phyloP scores from a whole-genome alignment of 225 moss, liverwort and hornwort genomes.

The Bryoerythrophyllum caledonicum region DNA sequence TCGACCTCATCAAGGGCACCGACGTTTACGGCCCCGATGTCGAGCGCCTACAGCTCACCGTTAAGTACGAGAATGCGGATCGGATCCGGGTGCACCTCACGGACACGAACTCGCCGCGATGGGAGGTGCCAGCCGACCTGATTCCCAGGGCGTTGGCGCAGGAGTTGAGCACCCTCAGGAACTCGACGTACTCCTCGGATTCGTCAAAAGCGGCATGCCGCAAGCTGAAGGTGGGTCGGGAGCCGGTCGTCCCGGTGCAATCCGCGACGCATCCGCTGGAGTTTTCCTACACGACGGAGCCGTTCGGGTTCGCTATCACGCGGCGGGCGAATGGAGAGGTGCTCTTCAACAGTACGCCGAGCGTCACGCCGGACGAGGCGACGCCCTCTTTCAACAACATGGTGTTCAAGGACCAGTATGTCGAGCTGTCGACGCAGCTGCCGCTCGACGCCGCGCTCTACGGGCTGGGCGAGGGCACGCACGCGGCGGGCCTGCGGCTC shows the following conservation, averaged over 20 bases:
- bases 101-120: conserved; percentile 35
- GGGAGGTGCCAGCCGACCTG: conserved; percentile 47
- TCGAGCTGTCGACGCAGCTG: conserved; percentile 74
- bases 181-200: conserved; percentile 24
- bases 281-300: conserved; percentile 62
- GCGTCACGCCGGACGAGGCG: background rate
- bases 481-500: conserved; percentile 61
- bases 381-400: conserved; percentile 38
- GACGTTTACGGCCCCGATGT: conserved; percentile 49
- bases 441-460: conserved; percentile 62
- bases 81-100: conserved; percentile 57
- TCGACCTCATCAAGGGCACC: conserved; percentile 47
- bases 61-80: conserved; percentile 49
- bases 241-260: conserved; percentile 19
- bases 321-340: conserved; percentile 73
- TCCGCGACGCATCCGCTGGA: conserved; percentile 41
- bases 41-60: conserved; percentile 47
- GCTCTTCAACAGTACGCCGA: conserved; percentile 72
- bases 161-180: conserved; percentile 42
- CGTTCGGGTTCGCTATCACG: conserved; percentile 80
- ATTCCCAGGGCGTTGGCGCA: conserved; percentile 39
- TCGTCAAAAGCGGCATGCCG: conserved; percentile 39
- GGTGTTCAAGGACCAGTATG: conserved; percentile 88
- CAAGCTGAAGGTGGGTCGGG: conserved; percentile 26
- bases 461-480: conserved; percentile 83